Base-by-base conservation (phyloP, 2,329 filamentous ascomycete genomes). In the Sporothrix variecibatus region DNA sequence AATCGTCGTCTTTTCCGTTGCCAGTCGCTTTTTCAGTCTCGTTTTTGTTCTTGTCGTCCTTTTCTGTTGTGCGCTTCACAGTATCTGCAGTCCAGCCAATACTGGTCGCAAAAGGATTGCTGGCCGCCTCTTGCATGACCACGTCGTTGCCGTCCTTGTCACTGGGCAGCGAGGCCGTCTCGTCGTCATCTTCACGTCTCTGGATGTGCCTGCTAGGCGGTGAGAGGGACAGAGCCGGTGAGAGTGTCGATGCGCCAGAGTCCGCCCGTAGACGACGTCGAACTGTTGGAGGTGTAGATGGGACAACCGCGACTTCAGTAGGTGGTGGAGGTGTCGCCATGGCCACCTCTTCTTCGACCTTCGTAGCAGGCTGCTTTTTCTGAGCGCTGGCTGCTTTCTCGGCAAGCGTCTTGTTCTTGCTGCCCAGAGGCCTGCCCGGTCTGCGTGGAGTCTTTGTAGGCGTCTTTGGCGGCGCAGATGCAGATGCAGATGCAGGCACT, bases 391-490 rank as follows among this genome's bases (percentile, higher is more conserved):
- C 76, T 72, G 67, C 58, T 15, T 72, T 75, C 20, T 51, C 68
- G 2, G 65, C 51, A 26, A 31, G 23, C 23, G 72, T 70, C 40
- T 64, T 73, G 40, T 64, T 62, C 60, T 65, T 75, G 67, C 72
- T 75, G 60, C 71, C 71, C 4, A 60, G 49, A 34, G 71, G 73
- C 64, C 71, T 51, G 3, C 68, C 73, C 7, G 31, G n/a, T 3
- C 64, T 38, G 15, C 70, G 40, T n/a, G 51, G 17, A 1, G 51
- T 60, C 60, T 72, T 72, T 6, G 72, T 73, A 9, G 75, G 71
- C n/a, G 75, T 73, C 60, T 71, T 73, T 9, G 73, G 72, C 2
- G 75, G 20, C 7, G 38, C 51, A 34, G 34, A 34, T 17, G 62
- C 51, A 34, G 34, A 34, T 17, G 62, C 51, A 26, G 51, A 56